phyloP scores from a whole-genome alignment of 108 stramenopile genomes.

The Nannochloropsis gaditana region DNA sequence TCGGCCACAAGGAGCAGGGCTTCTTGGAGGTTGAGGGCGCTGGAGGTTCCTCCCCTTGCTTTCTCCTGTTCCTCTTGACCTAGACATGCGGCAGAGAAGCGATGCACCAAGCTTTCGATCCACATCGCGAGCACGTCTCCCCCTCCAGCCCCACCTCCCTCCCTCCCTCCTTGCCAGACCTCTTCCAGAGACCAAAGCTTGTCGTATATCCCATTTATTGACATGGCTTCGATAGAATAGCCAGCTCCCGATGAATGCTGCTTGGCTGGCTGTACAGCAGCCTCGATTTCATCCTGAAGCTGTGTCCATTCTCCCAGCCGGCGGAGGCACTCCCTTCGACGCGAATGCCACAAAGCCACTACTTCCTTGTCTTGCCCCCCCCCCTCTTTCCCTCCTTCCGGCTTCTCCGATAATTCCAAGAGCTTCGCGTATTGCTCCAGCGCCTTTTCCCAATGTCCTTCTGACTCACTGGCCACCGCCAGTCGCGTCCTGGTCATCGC shows the following conservation, averaged over 20 bases:
- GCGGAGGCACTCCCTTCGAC: constrained; percentile 21
- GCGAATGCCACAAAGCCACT: neutral
- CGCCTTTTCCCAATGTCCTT: constrained; percentile 5
- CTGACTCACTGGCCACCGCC: neutral
- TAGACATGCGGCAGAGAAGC: neutral
- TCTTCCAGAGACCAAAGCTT: neutral
- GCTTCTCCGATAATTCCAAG: neutral
- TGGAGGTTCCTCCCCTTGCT: neutral
- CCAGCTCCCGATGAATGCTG: too few species aligned
- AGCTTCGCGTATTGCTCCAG: neutral
- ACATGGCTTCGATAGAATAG: too few species aligned
- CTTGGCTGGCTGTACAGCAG: neutral
- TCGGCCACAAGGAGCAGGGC: neutral
- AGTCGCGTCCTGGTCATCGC: constrained; percentile 24
- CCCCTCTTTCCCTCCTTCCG: constrained; percentile 21
- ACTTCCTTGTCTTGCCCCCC: neutral
- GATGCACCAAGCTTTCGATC: neutral
- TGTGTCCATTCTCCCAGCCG: neutral
- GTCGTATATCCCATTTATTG: neutral
- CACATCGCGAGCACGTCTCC: neutral
- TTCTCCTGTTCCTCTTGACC: neutral
- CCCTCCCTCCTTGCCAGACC: neutral
- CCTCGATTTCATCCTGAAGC: neutral
- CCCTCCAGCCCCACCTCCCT: neutral
- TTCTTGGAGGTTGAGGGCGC: neutral